phyloP scores from a whole-genome alignment of 2,329 filamentous ascomycete genomes.

The Podosphaera fusca region DNA sequence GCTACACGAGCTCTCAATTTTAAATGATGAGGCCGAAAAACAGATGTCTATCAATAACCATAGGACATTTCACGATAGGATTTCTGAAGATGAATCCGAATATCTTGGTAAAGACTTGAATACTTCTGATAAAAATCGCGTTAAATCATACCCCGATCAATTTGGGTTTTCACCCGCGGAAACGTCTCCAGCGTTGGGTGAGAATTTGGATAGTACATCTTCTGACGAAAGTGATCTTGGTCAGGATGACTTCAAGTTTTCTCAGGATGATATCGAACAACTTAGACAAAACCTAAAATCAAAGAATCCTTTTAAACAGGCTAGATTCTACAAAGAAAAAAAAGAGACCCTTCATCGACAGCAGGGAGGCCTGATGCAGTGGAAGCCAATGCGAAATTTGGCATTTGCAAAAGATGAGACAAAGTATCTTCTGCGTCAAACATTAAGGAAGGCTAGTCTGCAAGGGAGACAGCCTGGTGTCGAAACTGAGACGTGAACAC shows the following conservation, averaged over 20 bases:
- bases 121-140: slow-evolving; percentile 7
- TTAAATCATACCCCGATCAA: slow-evolving; percentile 6
- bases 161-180: too few relatives aligned
- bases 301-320: slow-evolving; percentile 31
- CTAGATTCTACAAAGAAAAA: slow-evolving; percentile 40
- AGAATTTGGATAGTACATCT: slow-evolving; percentile 3
- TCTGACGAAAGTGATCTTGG: slow-evolving; percentile 25
- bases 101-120: slow-evolving; percentile 7
- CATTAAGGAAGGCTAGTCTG: slow-evolving; percentile 56
- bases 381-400: slow-evolving; percentile 68
- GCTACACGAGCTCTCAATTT: slow-evolving; percentile 62
- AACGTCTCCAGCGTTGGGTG: too few relatives aligned
- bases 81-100: slow-evolving; percentile 1
- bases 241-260: slow-evolving; percentile 23
- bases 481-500: slow-evolving; percentile 12
- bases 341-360: slow-evolving; percentile 61
- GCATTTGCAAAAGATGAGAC: slow-evolving; percentile 78
- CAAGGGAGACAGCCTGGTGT: slow-evolving; percentile 53
- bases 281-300: slow-evolving; percentile 2
- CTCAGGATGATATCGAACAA: slow-evolving; percentile 8
- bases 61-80: not conserved
- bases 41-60: not conserved
- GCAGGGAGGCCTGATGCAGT: slow-evolving; percentile 84
- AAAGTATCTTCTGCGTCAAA: slow-evolving; percentile 50
- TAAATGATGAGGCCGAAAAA: slow-evolving; percentile 15